phyloP scores from a whole-genome alignment of 352 stramenopile species.

The Thalassiosira hispida region DNA sequence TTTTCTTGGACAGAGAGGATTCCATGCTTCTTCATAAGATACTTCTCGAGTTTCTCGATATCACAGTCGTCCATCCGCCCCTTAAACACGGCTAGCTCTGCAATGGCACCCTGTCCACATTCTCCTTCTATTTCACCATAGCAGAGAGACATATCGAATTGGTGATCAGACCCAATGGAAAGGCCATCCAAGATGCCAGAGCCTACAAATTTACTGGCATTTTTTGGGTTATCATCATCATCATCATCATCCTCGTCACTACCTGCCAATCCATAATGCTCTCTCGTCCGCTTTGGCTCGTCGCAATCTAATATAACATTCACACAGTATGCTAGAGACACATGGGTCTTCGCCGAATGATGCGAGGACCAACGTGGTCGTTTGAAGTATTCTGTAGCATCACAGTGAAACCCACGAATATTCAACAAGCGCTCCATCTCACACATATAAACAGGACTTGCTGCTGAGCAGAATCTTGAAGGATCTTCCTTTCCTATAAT shows the following conservation, averaged over 20 bases:
- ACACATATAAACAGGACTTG: too few relatives aligned
- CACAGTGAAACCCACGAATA: too few relatives aligned
- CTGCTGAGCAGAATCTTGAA: too few relatives aligned
- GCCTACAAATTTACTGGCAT: conserved; percentile 36
- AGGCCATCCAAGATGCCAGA: conserved; percentile 67
- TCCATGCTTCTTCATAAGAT: conserved; percentile 76
- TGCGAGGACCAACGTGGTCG: too few relatives aligned
- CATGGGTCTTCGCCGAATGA: too few relatives aligned
- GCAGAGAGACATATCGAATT: conserved; percentile 80
- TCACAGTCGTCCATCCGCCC: conserved; percentile 59
- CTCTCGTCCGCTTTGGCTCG: conserved; percentile 30
- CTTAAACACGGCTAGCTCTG: conserved; percentile 80
- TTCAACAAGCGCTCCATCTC: too few relatives aligned
- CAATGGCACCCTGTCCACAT: conserved; percentile 73
- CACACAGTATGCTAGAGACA: too few relatives aligned
- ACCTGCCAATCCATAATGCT: conserved; percentile 24
- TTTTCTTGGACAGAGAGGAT: conserved; percentile 52
- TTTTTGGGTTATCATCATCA: conserved; percentile 21
- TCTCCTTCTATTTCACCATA: conserved; percentile 71
- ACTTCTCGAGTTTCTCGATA: conserved; percentile 66
- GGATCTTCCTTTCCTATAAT: too few relatives aligned
- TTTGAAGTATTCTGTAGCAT: too few relatives aligned
- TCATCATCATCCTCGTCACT: conserved; percentile 24
- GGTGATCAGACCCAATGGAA: conserved; percentile 81
- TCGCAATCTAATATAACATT: too few relatives aligned